Percentiles rank a stretch among this genome's conserved stretches.
These are phyloP conservation scores for Seminavis robusta DNA, from an alignment of 108 stramenopile species.

Conservation along the genomic window DNA sequence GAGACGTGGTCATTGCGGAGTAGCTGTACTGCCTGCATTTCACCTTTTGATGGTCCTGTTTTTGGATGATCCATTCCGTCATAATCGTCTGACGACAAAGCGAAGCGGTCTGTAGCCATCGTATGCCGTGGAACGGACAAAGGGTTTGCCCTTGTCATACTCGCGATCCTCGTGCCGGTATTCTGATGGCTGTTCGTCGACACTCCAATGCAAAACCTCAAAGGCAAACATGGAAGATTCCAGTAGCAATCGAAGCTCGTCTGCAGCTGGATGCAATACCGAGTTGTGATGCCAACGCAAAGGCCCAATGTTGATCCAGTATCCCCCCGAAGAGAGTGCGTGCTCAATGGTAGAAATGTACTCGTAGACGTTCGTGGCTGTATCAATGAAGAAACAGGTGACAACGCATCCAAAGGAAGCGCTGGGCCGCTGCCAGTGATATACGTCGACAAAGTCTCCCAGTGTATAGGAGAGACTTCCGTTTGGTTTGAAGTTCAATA, in stretches of 20 bases:
- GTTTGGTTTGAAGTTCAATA: too few relatives aligned
- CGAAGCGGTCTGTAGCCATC: conserved; percentile 68
- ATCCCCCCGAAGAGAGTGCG: conserved; percentile 37
- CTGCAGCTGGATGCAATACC: conserved; percentile 48
- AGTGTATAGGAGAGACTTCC: conserved; percentile 69
- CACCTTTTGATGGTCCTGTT: too few relatives aligned
- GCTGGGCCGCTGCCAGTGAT: conserved; percentile 17
- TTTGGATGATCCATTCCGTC: too few relatives aligned
- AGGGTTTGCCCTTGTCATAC: conserved; percentile 6
- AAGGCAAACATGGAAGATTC: conserved; percentile 54
- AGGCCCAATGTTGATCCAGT: conserved; percentile 86
- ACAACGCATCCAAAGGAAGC: conserved; percentile 49
- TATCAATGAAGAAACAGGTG: conserved; percentile 85
- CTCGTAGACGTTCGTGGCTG: conserved; percentile 78
- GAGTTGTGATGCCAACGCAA: conserved; percentile 84
- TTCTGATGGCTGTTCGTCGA: conserved; percentile 46
- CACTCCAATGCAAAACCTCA: conserved; percentile 50
- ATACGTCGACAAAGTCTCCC: conserved; percentile 62
- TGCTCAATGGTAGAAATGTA: conserved; percentile 48
- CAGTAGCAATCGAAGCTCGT: conserved; percentile 67
- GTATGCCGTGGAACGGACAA: conserved; percentile 48
- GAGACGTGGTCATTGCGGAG: too few relatives aligned
- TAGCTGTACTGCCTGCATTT: too few relatives aligned
- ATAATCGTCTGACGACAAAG: conserved; percentile 37
- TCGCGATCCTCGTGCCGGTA: conserved; percentile 60